These are phyloP conservation scores for Hypsizygus ulmarius DNA, from an alignment of 1,284 basidiomycete species.

Conservation along the genomic window DNA sequence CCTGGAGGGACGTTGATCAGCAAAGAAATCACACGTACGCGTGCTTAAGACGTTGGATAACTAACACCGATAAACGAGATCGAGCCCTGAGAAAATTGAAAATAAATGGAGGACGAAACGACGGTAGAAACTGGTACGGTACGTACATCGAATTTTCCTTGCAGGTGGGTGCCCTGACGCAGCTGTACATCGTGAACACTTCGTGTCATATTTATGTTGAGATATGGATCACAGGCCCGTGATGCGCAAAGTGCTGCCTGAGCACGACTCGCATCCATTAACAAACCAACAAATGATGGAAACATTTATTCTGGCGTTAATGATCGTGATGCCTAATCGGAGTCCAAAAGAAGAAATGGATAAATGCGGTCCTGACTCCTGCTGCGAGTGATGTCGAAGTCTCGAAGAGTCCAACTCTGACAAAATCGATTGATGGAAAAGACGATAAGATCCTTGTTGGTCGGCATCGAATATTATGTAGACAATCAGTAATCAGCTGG, in stretches of 20 bases:
- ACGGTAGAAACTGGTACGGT: not conserved
- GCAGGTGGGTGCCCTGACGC: conserved; percentile 14
- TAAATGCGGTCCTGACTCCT: conserved; percentile 19
- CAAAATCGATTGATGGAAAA: conserved; percentile 14
- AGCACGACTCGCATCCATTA: conserved; percentile 11
- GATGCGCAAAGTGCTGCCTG: conserved; percentile 15
- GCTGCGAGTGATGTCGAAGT: conserved; percentile 14
- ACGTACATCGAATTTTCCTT: conserved; percentile 15
- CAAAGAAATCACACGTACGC: not conserved
- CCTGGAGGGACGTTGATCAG: conserved; percentile 14
- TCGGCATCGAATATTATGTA: conserved; percentile 12
- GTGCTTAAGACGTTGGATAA: not conserved
- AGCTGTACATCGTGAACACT: conserved; percentile 7
- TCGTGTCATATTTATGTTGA: conserved; percentile 16
- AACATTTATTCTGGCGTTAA: conserved; percentile 15
- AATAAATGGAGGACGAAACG: not conserved
- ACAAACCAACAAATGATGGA: conserved; percentile 23
- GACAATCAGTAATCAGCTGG: not conserved
- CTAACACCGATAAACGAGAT: conserved; percentile 14
- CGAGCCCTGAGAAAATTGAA: conserved; percentile 4
- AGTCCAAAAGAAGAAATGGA: conserved; percentile 13
- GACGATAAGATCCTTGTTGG: conserved; percentile 19
- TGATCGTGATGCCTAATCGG: conserved; percentile 16
- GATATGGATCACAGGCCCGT: conserved; percentile 20
- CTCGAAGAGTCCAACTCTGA: conserved; percentile 1